Base-by-base conservation (phyloP, 192 early-diverging fungal species). In the Phycomyces nitens region DNA sequence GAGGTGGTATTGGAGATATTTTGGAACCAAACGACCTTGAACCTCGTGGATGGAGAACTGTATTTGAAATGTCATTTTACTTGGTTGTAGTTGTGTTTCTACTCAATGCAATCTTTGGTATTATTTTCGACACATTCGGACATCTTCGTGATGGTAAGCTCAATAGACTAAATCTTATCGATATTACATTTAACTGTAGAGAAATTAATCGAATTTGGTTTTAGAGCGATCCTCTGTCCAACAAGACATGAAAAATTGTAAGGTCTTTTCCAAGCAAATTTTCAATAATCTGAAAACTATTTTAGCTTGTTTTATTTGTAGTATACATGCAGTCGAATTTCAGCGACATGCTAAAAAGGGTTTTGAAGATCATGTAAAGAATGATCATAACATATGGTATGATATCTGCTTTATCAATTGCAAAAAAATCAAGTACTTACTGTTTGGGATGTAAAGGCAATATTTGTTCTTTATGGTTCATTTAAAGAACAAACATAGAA, bases 211-310 rank as follows among this genome's bases (percentile, higher is more conserved):
- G 22, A 23, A 16, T 24, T 0, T 14, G n/a, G n/a, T n/a, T n/a
- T n/a, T 34, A 62, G 60, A 66, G 49, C n/a, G 65, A 58, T 58
- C 56, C 16, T 18, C 65, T 3, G 49, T 66, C 21, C 57, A 59
- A 18, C 65, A 66, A 51, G 65, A 66, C n/a, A 66, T 66, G 65
- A 66, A 66, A 53, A 58, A 58, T 34, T 66, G 65, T 66, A 53
- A 66, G 65, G 18, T 23, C 20, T 1, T 18, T 52, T 8, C 16
- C 16, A 53, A 51, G 26, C 3, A 22, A 53, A 14, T 40, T 20
- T 20, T 4, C 22, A 43, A 24, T 60, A 23, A 49, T 47, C 2
- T 18, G 7, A n/a, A n/a, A 42, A 42, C 14, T 14, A 41, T 4
- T 42, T 27, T 51, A 66, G 65, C 65, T 2, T 66, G 65, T 23